Base-by-base conservation (phyloP, 495 filamentous ascomycete genomes). In the Letharia lupina region DNA sequence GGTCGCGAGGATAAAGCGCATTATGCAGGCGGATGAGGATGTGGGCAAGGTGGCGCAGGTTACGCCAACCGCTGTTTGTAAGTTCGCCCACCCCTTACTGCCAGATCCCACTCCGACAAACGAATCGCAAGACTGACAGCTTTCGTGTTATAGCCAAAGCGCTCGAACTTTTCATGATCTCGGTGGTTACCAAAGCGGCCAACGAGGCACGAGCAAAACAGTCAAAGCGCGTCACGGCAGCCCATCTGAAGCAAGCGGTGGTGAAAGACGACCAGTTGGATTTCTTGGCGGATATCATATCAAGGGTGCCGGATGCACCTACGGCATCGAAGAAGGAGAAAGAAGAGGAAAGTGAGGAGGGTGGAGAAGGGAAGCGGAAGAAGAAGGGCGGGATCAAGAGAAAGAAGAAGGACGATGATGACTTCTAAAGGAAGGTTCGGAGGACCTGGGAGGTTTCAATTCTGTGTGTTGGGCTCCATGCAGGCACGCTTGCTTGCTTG, bases 1-100 rank as follows among this genome's bases (percentile, higher is more conserved):
- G 5, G 96, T 97, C 42, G 94, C 94, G 65, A 85, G 94, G 60
- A 99, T 98, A 76, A 99, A 99, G 84, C 88, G 94, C 62, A 98
- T 99, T 68, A 98, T 99, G 94, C 94, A 99, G 76, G 94, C 94
- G 10, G 94, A 99, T 73, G 94, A 99, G 72, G 94, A 99, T 77
- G 93, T 99, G 3, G 94, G 94, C 50, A 99, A 99, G 78, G 95
- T 99, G 5, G 91, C 94, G 11, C 95, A 98, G 77, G 93, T 96
- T 33, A 96, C 93, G 8, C 93, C 93, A 4, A 92, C 95, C 71
- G 92, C 90, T 59, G 93, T 97, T 61, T 91, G 91, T 87, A 83
- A 66, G 84, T 86, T 52, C 67, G 62, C 12, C 31, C 37, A 47
- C 64, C 41, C 40, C 58, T 60, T 47, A 28, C 40, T 35, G 50